Conservation (phyloP, 257 asterid species). For the Orobanche coerulescens region DNA sequence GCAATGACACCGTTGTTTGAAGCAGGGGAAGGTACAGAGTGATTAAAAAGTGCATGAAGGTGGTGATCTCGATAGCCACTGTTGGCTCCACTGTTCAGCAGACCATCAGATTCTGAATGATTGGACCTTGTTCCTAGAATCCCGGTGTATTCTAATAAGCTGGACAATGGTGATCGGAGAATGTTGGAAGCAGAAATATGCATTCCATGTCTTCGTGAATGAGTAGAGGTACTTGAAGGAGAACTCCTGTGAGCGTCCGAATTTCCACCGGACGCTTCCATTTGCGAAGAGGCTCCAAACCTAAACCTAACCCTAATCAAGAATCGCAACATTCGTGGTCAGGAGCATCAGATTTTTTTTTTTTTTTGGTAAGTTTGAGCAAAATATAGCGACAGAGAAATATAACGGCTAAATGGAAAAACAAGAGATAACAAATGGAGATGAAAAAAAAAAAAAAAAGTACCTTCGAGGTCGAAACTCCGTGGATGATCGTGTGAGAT, state of each 20-base stretch:
- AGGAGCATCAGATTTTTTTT: no score
- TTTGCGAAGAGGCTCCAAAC: conserved; percentile 41
- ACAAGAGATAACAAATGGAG: not conserved
- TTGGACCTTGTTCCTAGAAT: conserved; percentile 39
- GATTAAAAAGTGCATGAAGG: conserved; percentile 28
- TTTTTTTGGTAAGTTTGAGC: no score
- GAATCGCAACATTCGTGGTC: conserved; percentile 10
- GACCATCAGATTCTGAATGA: conserved; percentile 36
- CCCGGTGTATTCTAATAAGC: conserved; percentile 65
- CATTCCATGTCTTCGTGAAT: conserved; percentile 47
- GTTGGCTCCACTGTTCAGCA: conserved; percentile 27
- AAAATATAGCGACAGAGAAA: not conserved
- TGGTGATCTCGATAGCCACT: conserved; percentile 30
- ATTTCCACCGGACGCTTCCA: conserved; percentile 72
- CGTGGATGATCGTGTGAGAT: conserved; percentile 35
- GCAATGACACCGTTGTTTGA: conserved; percentile 21
- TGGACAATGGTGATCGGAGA: conserved; percentile 61
- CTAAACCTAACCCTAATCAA: conserved; percentile 50
- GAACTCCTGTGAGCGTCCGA: conserved; percentile 55
- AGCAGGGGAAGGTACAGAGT: conserved; percentile 29
- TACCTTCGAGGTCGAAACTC: conserved; percentile 54
- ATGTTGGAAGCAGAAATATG: conserved; percentile 48
- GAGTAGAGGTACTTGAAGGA: conserved; percentile 25
- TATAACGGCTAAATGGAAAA: not conserved
- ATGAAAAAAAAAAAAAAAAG: not conserved